Evolutionary conservation across 108 stramenopile genomes (phyloP), one percentile per base, ranked within the genome.

Genomic region (Skeletonema menzelii): DNA sequence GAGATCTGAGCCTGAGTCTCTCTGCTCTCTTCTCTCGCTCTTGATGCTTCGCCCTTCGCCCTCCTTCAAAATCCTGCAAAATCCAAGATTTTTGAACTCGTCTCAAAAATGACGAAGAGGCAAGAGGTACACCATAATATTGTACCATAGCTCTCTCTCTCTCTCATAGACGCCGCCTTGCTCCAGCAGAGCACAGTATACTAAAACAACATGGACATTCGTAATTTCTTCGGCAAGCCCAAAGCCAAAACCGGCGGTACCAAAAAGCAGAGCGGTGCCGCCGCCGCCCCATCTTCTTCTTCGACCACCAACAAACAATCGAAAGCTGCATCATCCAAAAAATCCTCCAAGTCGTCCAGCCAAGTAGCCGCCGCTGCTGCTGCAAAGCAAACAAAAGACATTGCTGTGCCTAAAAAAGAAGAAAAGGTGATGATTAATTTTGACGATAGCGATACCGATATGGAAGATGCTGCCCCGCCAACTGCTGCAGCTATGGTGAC

Each of bases 201-300:
- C 1, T 12, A 37, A 11, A 35, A 35, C 35, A 12, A 37, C 1
- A 83, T 83, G 82, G 82, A 83, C 53, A 83, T 83, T 67, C 76
- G 82, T 15, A 83, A 71, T 60, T 83, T 83, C 58, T 83, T 83
- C 35, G 77, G 75, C 32, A 75, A 37, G 37, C 58, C 20, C 67
- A 65, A 56, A 59, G 65, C 56, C 53, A 20, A 72, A 71, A 24
- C 7, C 13, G 11, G 58, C 11, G 24, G 32, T 35, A 8, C 19
- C 30, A 35, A 49, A 35, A 59, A 58, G 22, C 19, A 58, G 22
- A 31, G 27, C 59, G 37, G 13, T n/a, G 44, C 15, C 4, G 8
- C 10, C 15, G 7, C 63, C 27, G 10, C 63, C 20, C 0, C 63
- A 0, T 31, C 3, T 4, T 30, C 30, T 32, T 32, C 31, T 4